Percentiles rank a stretch among this genome's conserved stretches.
Conservation (phyloP, 2,329 filamentous ascomycete genomes). For the Stemphylium lycopersici region DNA sequence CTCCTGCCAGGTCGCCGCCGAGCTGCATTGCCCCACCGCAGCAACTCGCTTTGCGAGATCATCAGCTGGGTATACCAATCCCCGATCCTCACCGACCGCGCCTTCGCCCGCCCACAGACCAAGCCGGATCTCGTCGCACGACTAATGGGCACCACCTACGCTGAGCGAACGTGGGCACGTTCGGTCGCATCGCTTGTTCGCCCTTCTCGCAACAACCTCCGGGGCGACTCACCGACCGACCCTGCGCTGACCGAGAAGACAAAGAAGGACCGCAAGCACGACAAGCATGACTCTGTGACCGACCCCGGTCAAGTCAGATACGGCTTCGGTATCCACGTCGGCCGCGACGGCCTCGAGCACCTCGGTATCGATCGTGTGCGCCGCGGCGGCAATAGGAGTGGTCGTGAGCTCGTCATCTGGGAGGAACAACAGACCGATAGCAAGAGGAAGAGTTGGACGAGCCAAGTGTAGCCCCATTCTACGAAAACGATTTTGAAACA, state of each 20-base stretch:
- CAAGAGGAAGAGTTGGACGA: conserved; percentile 36
- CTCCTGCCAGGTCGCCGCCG: conserved; percentile 65
- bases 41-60: conserved; percentile 75
- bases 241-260: conserved; percentile 23
- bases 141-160: conserved; percentile 63
- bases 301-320: conserved; percentile 52
- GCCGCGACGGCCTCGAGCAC: conserved; percentile 65
- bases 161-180: conserved; percentile 49
- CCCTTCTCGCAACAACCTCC: conserved; percentile 36
- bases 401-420: conserved; percentile 45
- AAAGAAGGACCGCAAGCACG: conserved; percentile 14
- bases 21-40: conserved; percentile 74
- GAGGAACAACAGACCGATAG: conserved; percentile 40
- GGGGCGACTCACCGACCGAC: conserved; percentile 29
- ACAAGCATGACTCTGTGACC: conserved; percentile 37
- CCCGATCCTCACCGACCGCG: conserved; percentile 72
- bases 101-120: conserved; percentile 72
- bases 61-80: conserved; percentile 78
- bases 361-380: conserved; percentile 64
- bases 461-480: conserved; percentile 5
- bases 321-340: conserved; percentile 63
- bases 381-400: conserved; percentile 42
- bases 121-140: conserved; percentile 72
- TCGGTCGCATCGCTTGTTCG: conserved; percentile 38
- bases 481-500: too few species aligned